Percentiles rank a stretch among this genome's conserved stretches.
Conservation (phyloP, 108 stramenopile genomes). For the Nitzschia inconspicua region DNA sequence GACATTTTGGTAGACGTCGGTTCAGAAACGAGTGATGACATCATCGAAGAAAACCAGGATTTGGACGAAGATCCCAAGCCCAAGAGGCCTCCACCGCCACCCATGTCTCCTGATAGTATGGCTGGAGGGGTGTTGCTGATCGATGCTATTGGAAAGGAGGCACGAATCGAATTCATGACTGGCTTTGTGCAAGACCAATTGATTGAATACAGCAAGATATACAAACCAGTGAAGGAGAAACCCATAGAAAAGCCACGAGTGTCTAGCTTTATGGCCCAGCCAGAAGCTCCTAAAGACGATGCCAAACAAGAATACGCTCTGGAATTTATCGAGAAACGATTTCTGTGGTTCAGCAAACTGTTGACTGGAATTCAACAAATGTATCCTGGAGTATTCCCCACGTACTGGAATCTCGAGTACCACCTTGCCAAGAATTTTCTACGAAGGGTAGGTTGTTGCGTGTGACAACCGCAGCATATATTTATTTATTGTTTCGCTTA, state of each 20-base stretch:
- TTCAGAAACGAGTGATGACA: no score
- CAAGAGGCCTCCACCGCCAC: conserved; percentile 16
- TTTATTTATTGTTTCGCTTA: background rate
- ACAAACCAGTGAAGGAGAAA: conserved; percentile 43
- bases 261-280: conserved; percentile 58
- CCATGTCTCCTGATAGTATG: conserved; percentile 58
- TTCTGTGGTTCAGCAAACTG: conserved; percentile 89
- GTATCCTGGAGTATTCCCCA: conserved; percentile 88
- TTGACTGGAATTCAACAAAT: conserved; percentile 66
- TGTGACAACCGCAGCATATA: background rate
- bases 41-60: conserved; percentile 14
- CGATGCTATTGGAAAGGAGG: conserved; percentile 88
- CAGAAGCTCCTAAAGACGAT: conserved; percentile 17
- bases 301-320: conserved; percentile 47
- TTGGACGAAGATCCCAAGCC: conserved; percentile 27
- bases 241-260: conserved; percentile 30
- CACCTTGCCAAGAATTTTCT: conserved; percentile 75
- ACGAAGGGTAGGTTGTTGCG: conserved; percentile 33
- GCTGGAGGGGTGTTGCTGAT: conserved; percentile 90
- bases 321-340: conserved; percentile 90
- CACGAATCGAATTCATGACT: conserved; percentile 69
- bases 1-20: background rate
- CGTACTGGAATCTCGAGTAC: conserved; percentile 88
- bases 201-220: conserved; percentile 69
- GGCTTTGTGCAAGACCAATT: conserved; percentile 85